Evolutionary conservation across 257 asterid species (phyloP), one percentile per base, ranked within the genome.

Genomic region (Echium plantagineum): DNA sequence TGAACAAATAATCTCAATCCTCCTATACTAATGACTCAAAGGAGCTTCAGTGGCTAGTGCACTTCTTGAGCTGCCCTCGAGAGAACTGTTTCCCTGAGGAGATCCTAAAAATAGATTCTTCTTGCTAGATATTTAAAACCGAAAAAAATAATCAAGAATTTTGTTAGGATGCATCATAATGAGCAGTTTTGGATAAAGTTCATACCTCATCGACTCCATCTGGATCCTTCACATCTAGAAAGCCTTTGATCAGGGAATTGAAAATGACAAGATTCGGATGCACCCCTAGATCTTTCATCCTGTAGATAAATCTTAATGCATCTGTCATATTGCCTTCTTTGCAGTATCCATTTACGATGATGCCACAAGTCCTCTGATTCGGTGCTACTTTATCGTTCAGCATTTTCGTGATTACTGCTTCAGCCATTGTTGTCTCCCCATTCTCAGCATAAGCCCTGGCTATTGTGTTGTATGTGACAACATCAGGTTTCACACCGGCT

Each of bases 151-250:
- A 38, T 12, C 49, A 12, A 42, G 49, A 42, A 6, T 53, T 19
- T n/a, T 53, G 13, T 7, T 21, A 1, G 22, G 57, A 53, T 53
- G 21, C 57, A 53, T 53, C 57, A n/a, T 53, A 21, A 19, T 53
- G 28, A 16, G 26, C n/a, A 22, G 20, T 15, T 26, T 47, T 31
- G 32, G 53, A 59, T 57, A 30, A 31, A 16, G 21, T 57, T 38
- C 61, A 48, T 78, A 87, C 98, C 98, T 91, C 85, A 26, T 91
- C 90, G 59, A 91, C 97, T 63, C 98, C 94, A 69, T 76, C 69
- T 21, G 83, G 66, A 65, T 84, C 94, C 19, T 61, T 60, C 28
- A 63, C 28, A 64, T 86, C 81, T 7, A 91, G 72, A 74, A 75
- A 91, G 28, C 97, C 97, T 71, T 86, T 84, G 59, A 91, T 71